A percentile compares a stretch with the other conserved stretches of the same genome.
Evolutionary conservation across 345 rosid genomes (phyloP).

Genomic region (Aethionema arabicum): DNA sequence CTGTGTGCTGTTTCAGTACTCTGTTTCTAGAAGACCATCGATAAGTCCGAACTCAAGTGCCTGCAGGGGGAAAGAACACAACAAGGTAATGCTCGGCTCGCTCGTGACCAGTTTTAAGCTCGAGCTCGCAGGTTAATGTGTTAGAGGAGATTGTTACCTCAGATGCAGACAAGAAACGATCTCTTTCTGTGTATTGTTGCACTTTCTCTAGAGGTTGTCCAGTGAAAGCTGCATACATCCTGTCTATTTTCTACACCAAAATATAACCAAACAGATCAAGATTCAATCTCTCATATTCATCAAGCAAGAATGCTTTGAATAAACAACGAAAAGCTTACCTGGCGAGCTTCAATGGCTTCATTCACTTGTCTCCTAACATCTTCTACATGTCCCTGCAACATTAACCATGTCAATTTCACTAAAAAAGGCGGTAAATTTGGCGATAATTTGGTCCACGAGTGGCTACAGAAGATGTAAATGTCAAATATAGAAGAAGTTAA

Average conservation of each 20-base stretch:
- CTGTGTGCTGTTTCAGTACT: constrained; percentile 42
- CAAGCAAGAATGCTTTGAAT: constrained; percentile 5
- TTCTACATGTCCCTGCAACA: constrained; percentile 72
- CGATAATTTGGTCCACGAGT: too few species aligned
- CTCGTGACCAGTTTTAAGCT: neutral
- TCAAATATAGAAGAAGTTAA: constrained; percentile 4
- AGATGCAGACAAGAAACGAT: constrained; percentile 72
- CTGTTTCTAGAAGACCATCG: constrained; percentile 81
- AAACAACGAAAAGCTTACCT: constrained; percentile 51
- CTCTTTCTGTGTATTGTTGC: constrained; percentile 79
- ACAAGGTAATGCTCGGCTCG: neutral
- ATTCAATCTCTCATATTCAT: neutral
- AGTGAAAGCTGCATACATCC: constrained; percentile 80
- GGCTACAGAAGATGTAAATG: too few species aligned
- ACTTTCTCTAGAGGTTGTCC: constrained; percentile 85
- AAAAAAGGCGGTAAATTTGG: too few species aligned
- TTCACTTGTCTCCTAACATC: constrained; percentile 88
- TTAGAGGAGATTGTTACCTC: constrained; percentile 53
- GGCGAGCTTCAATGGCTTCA: constrained; percentile 79
- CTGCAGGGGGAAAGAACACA: constrained; percentile 41
- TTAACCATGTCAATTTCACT: too few species aligned
- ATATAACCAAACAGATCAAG: constrained; percentile 9
- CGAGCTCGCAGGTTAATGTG: neutral
- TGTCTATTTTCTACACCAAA: constrained; percentile 76
- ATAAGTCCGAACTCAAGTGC: constrained; percentile 87